Base-by-base conservation (phyloP, 768 basidiomycete species). In the Kwoniella bestiolae region DNA sequence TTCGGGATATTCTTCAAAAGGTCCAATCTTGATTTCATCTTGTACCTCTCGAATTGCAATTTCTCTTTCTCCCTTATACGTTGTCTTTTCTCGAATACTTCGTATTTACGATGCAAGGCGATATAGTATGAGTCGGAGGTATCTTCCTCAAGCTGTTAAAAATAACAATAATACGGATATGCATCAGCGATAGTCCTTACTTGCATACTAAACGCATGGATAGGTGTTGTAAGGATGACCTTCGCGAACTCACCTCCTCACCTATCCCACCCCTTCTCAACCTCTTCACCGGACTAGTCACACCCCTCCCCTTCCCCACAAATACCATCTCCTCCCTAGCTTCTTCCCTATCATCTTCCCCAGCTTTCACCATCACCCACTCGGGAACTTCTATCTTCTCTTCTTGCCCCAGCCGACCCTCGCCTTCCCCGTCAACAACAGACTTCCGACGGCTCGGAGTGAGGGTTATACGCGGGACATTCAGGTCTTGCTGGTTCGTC, bases 51-150 rank as follows among this genome's bases (percentile, higher is more conserved):
- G 70, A 92, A 89, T 80, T 90, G 89, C 60, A 94, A 86, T 77
- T 92, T 92, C 81, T 95, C 92, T 81, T 92, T 92, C 82, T 94
- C 92, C 60, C 92, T 87, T 34, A 91, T 83, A 3, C 92, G 89
- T 75, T 89, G 87, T 7, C 91, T 86, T 78, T 91, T 91, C 81
- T 94, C 93, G 65, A 91, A 89, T 14, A 85, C 86, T 79, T 94
- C 92, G 80, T 91, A 93, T 77, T 91, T 92, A 56, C 88, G 86
- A 81, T 95, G 92, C 47, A 91, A 86, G 68, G 87, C 88, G 79
- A 90, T 86, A 76, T 93, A 95, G 6, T 86, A 86, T 25, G 86
- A 86, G 81, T 95, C 92, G 8, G 90, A 90, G 3, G 88, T 91
- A 78, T 92, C 90, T 66, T 84, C 83, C 21, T 82, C 81, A 55